A percentile compares a stretch with the other conserved stretches of the same genome.
phyloP scores from a whole-genome alignment of 2,329 filamentous ascomycete genomes.

The Ciborinia camelliae region DNA sequence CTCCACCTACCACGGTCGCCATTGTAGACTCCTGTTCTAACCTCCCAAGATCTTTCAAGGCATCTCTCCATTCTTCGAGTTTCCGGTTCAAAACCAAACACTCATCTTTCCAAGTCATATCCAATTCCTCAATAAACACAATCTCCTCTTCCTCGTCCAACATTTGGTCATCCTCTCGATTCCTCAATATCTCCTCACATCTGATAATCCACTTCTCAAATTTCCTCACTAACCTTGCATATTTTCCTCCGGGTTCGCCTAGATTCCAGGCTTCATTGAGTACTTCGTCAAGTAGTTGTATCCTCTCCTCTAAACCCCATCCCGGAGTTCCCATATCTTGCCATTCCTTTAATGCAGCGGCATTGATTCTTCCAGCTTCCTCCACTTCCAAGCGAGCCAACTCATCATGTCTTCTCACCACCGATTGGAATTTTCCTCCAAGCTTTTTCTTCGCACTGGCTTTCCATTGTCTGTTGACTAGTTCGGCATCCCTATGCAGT shows the following conservation, averaged over 20 bases:
- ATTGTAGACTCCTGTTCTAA: slow-evolving; percentile 42
- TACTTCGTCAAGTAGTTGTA: slow-evolving; percentile 56
- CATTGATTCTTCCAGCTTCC: slow-evolving; percentile 51
- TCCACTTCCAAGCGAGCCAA: slow-evolving; percentile 40
- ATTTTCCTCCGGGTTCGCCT: slow-evolving; percentile 54
- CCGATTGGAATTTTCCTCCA: slow-evolving; percentile 43
- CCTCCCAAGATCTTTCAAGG: slow-evolving; percentile 47
- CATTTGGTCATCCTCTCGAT: slow-evolving; percentile 37
- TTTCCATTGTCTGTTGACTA: slow-evolving; percentile 50
- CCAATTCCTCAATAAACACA: slow-evolving; percentile 54
- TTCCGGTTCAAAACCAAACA: slow-evolving; percentile 50
- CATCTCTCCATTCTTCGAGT: slow-evolving; percentile 52
- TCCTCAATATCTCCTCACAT: slow-evolving; percentile 47
- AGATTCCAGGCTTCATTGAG: slow-evolving; percentile 56
- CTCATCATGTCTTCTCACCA: slow-evolving; percentile 42
- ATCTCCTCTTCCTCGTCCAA: slow-evolving; percentile 37
- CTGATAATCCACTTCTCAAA: slow-evolving; percentile 59
- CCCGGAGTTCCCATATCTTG: slow-evolving; percentile 34
- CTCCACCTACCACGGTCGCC: slow-evolving; percentile 47
- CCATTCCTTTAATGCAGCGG: slow-evolving; percentile 53
- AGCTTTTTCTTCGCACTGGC: slow-evolving; percentile 52
- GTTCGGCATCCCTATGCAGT: slow-evolving; percentile 53
- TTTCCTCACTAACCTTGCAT: slow-evolving; percentile 50
- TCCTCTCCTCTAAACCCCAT: slow-evolving; percentile 49
- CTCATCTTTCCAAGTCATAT: slow-evolving; percentile 57